These are phyloP conservation scores for Nidularia pulvinata DNA, from an alignment of 768 basidiomycete species.

Conservation along the genomic window DNA sequence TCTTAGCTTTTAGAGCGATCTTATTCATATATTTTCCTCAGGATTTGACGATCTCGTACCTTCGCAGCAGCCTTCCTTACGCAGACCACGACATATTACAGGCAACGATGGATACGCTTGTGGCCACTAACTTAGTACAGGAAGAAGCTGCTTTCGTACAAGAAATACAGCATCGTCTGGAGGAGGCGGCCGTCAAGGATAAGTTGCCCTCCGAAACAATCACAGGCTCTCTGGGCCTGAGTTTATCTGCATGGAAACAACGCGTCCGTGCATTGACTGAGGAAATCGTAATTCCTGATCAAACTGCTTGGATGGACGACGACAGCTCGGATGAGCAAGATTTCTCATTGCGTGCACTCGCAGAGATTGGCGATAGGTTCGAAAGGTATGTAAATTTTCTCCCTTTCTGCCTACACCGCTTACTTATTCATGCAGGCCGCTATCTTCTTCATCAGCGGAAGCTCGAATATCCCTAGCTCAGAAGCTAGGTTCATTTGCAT, in stretches of 20 bases:
- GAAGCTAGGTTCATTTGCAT: constrained; percentile 28
- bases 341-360: constrained; percentile 40
- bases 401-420: neutral
- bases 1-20: too few species aligned
- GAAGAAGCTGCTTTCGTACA: too few species aligned
- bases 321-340: constrained; percentile 34
- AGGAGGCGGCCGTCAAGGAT: neutral
- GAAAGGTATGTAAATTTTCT: constrained; percentile 31
- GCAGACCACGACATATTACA: too few species aligned
- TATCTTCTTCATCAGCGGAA: constrained; percentile 22
- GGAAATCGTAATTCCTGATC: constrained; percentile 42
- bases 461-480: constrained; percentile 29
- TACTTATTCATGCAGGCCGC: constrained; percentile 24
- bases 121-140: too few species aligned
- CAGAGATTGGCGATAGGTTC: constrained; percentile 42
- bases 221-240: neutral
- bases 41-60: too few species aligned
- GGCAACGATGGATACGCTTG: too few species aligned
- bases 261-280: constrained; percentile 25
- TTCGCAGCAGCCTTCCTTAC: too few species aligned
- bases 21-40: too few species aligned
- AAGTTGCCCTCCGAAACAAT: too few species aligned
- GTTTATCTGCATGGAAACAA: constrained; percentile 27
- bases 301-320: constrained; percentile 56
- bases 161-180: too few species aligned